Conservation (phyloP, 2,329 filamentous ascomycete species). For the Teratosphaeria epicoccoides region DNA sequence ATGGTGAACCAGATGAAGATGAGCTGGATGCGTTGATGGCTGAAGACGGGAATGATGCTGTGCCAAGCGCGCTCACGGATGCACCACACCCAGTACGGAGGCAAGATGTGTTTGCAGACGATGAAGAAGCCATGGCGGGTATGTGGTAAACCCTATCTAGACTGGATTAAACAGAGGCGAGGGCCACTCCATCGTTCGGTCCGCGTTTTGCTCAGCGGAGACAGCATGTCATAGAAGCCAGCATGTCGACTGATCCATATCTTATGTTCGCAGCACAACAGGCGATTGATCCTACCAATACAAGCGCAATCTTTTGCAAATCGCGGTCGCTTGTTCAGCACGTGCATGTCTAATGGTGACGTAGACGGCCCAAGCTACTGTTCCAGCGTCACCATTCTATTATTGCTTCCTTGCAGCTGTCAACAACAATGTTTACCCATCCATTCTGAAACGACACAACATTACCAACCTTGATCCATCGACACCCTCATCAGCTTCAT, state of each 20-base stretch:
- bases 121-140: constrained; percentile 55
- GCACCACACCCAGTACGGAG: neutral
- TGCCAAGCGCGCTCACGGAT: neutral
- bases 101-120: constrained; percentile 45
- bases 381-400: neutral
- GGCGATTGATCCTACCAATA: neutral
- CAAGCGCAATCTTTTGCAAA: neutral
- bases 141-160: constrained; percentile 11
- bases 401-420: neutral
- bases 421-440: neutral
- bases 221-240: too few relatives aligned
- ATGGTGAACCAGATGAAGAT: constrained; percentile 12
- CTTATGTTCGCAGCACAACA: too few relatives aligned
- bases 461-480: neutral
- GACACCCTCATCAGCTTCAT: neutral
- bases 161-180: too few relatives aligned
- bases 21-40: constrained; percentile 19
- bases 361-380: neutral
- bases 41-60: constrained; percentile 2
- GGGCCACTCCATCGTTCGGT: too few relatives aligned
- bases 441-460: neutral
- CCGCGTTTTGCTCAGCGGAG: too few relatives aligned
- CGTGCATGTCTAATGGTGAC: neutral
- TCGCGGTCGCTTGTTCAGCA: neutral
- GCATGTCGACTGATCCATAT: too few relatives aligned